Percentiles rank a stretch among this genome's conserved stretches.
Evolutionary conservation across 192 early-diverging fungal species (phyloP).

Genomic region (Phlyctochytrium planicorne): DNA sequence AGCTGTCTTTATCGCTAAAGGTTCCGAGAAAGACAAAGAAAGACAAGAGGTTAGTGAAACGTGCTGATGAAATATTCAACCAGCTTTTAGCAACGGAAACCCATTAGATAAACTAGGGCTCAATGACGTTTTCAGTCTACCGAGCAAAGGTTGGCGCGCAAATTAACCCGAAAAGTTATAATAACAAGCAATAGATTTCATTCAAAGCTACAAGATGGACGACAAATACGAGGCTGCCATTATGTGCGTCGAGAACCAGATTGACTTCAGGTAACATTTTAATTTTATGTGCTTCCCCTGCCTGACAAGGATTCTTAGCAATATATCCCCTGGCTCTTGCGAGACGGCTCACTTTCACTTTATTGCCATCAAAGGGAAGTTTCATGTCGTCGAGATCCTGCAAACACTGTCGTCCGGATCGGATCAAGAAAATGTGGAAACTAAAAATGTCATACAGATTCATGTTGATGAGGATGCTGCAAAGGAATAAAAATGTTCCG

Average conservation of each 20-base stretch:
- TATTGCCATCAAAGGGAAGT: conserved; percentile 39
- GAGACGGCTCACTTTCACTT: conserved; percentile 46
- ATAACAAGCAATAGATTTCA: conserved; percentile 9
- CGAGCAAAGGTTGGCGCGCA: no score
- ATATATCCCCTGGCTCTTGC: conserved; percentile 29
- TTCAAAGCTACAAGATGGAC: conserved; percentile 8
- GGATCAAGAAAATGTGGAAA: no score
- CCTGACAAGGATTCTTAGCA: conserved; percentile 11
- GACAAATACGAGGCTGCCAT: conserved; percentile 33
- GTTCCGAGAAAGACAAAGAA: conserved; percentile 21
- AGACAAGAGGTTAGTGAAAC: no score
- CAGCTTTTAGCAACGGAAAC: no score
- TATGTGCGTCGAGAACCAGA: conserved; percentile 38
- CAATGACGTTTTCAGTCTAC: no score
- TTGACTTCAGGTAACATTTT: conserved; percentile 32
- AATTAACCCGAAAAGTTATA: no score
- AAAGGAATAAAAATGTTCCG: not conserved
- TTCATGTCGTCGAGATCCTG: conserved; percentile 34
- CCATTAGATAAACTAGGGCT: no score
- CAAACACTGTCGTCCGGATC: conserved; percentile 37
- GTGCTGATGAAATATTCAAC: no score
- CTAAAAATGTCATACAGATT: conserved; percentile 23
- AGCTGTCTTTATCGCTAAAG: conserved; percentile 12
- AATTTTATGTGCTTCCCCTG: not conserved
- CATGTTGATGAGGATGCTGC: not conserved